These are phyloP conservation scores for Sanguinoderma infundibulare DNA, from an alignment of 1,284 basidiomycete genomes.

Conservation along the genomic window DNA sequence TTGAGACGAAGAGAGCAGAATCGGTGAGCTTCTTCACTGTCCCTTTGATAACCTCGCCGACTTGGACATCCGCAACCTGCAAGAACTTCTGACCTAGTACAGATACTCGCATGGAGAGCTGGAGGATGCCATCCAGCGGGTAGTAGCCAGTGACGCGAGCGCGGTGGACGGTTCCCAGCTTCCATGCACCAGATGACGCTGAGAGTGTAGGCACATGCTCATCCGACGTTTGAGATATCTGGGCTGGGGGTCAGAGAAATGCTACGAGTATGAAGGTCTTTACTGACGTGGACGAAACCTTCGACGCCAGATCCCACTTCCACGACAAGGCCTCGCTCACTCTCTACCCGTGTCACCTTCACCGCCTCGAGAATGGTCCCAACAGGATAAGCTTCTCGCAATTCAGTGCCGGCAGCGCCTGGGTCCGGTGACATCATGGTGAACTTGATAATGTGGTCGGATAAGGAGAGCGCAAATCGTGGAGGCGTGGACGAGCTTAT, in stretches of 20 bases:
- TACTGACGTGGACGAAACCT: slow-evolving; percentile 87
- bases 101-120: slow-evolving; percentile 85
- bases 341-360: slow-evolving; percentile 75
- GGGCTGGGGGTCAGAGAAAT: slow-evolving; percentile 6
- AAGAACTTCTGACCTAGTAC: slow-evolving; percentile 89
- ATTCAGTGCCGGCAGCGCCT: slow-evolving; percentile 40
- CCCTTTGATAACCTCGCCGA: slow-evolving; percentile 86
- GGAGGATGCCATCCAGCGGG: slow-evolving; percentile 86
- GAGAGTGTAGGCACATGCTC: slow-evolving; percentile 85
- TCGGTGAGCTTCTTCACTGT: slow-evolving; percentile 85
- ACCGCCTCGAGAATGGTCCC: slow-evolving; percentile 76
- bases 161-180: slow-evolving; percentile 76
- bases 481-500: slow-evolving; percentile 72
- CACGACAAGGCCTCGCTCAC: slow-evolving; percentile 82
- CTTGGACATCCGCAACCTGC: slow-evolving; percentile 82
- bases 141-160: slow-evolving; percentile 93
- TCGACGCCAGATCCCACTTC: slow-evolving; percentile 66
- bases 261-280: neutral
- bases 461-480: slow-evolving; percentile 80
- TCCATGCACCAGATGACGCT: slow-evolving; percentile 76
- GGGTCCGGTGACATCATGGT: slow-evolving; percentile 40
- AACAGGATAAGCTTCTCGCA: slow-evolving; percentile 63
- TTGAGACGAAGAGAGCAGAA: slow-evolving; percentile 81
- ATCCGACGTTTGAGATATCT: slow-evolving; percentile 96
- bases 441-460: slow-evolving; percentile 74